Base-by-base conservation (phyloP, 805 yeast genomes). In the Candida corydali region DNA sequence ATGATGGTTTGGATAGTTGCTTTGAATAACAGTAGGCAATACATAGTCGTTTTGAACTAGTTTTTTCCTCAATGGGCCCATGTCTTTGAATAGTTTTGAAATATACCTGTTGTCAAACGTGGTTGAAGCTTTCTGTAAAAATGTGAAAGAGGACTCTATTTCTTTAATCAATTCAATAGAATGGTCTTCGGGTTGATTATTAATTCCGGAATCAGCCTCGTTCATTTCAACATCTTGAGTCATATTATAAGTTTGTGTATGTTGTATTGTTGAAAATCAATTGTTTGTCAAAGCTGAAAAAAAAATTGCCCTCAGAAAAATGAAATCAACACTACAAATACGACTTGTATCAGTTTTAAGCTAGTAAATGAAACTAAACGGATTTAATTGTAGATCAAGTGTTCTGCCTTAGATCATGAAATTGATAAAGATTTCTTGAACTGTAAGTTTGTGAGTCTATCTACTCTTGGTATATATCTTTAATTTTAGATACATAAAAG, bases 41-140 rank as follows among this genome's bases (percentile, higher is more conserved):
- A 76, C 69, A 10, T 67, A 72, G 24, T 49, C 53, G n/a, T 46
- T 34, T 15, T 46, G 40, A 37, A 71, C 73, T 43, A 89, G 63
- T 26, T 74, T 69, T 39, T 80, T 74, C 63, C 97, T 78, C 44
- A 91, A 67, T 2, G 78, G 68, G 6, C 89, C 85, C 50, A 89
- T 69, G 44, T 86, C 94, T 44, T 96, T 80, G 45, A 93, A 75
- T 16, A 86, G 89, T 54, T 84, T 85, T 59, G 91, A 75, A 31
- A 93, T 78, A 61, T 83, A 86, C 46, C 97, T 77, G 47, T 95
- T 86, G 60, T 93, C 98, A 56, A 80, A 78, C 37, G 78, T 78
- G 31, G 75, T 57, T 8, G 82, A 82, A 3, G 89, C 82, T 59
- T 81, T 81, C 34, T 67, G 67, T 37, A 79, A 61, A 36, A 74